Evolutionary conservation across 2,329 filamentous ascomycete species (phyloP).

Genomic region (Nannizzia gypsea): DNA sequence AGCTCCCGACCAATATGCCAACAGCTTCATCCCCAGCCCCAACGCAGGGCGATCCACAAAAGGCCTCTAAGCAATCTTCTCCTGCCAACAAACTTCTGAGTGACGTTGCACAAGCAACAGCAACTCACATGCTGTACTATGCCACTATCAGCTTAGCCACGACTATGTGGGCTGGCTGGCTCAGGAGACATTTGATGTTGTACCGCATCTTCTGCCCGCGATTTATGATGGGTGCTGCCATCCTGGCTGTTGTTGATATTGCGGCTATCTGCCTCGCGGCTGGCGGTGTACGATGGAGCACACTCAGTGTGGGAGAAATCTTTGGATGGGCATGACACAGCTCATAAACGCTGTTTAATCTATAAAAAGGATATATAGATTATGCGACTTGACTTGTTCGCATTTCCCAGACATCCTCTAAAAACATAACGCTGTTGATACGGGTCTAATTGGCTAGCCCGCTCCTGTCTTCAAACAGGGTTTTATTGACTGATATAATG

Average conservation of each 20-base stretch:
- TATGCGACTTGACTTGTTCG: not conserved
- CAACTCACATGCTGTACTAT: conserved; percentile 68
- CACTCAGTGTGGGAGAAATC: conserved; percentile 66
- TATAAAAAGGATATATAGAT: not conserved
- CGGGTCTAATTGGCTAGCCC: not conserved
- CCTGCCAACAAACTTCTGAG: conserved; percentile 45
- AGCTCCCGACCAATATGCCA: conserved; percentile 16
- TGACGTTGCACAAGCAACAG: conserved; percentile 57
- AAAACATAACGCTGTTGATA: not conserved
- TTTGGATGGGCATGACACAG: conserved; percentile 63
- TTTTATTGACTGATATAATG: not conserved
- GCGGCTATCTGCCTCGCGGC: conserved; percentile 60
- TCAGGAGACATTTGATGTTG: conserved; percentile 88
- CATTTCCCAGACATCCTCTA: not conserved
- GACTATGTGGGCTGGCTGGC: conserved; percentile 77
- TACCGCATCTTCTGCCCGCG: conserved; percentile 86
- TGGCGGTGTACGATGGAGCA: conserved; percentile 62
- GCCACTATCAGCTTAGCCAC: conserved; percentile 73
- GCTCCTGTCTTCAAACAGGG: not conserved
- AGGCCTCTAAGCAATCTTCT: conserved; percentile 12
- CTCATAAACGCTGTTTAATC: not conserved
- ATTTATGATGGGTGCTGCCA: conserved; percentile 68
- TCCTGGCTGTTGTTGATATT: conserved; percentile 65
- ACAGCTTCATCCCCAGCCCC: conserved; percentile 15
- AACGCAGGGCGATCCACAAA: not conserved